Evolutionary conservation across 2,329 filamentous ascomycete genomes (phyloP), one percentile per base, ranked within the genome.

Genomic region (Xylariaceae sp.): DNA sequence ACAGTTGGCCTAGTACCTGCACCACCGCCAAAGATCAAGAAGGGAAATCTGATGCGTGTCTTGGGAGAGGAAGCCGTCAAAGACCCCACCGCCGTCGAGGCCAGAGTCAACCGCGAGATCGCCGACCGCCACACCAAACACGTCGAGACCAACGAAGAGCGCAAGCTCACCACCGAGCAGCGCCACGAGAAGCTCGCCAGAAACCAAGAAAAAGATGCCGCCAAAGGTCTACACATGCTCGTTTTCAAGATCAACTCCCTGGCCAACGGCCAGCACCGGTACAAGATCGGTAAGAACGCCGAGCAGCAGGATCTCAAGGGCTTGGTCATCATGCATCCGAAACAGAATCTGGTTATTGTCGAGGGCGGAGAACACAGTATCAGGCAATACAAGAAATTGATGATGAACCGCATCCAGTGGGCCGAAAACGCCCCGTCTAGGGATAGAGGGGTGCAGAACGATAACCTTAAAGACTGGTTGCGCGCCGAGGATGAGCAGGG

Each of bases 11-110:
- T 98, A 12, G 85, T 92, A 49, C 89, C 91, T 3, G 88, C 92
- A 17, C 90, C 91, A 22, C 86, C 91, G 21, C 92, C 93, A 10
- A 98, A 97, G 68, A 89, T 98, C 56, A 97, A 96, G 71, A 94
- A 94, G 67, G 88, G 86, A 47, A 98, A 98, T 66, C 79, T 98
- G 63, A 98, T 98, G 93, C 85, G 91, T 47, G 93, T 98, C 22
- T 76, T 96, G 45, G 93, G 93, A 52, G 89, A 96, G 63, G 85
- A 89, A 67, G 79, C 79, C 16, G 92, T 98, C 55, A 94, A 95
- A 63, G 93, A 98, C 67, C 93, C 93, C 6, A 98, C 94, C 1
- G 93, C 93, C 4, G 93, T 98, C 37, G 93, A 98, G 69, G 89
- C 90, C 40, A 83, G 89, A 20, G 93, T 98, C 41, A 95, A 94